Percentiles rank a stretch among this genome's conserved stretches.
Evolutionary conservation across 2,329 filamentous ascomycete species (phyloP).

Genomic region (Cryphonectria carpinicola): DNA sequence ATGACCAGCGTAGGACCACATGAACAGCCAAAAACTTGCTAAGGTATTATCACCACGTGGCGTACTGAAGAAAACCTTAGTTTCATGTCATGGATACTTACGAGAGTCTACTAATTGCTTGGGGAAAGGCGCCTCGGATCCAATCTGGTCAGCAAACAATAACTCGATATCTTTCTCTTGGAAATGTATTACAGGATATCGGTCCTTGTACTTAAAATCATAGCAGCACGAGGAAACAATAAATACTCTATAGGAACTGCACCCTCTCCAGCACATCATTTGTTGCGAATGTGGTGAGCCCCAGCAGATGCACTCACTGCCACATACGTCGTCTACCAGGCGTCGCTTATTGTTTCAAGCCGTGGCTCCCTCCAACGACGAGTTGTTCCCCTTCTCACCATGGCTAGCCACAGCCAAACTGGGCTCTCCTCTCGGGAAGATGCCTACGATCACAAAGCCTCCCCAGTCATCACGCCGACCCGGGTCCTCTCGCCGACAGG

Average conservation of each 20-base stretch:
- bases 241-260: not conserved
- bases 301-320: not conserved
- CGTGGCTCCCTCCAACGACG: not conserved
- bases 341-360: not conserved
- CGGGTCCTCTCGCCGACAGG: not conserved
- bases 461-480: constrained; percentile 13
- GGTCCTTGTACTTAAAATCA: not conserved
- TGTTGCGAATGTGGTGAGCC: not conserved
- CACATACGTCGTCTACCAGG: not conserved
- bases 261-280: not conserved
- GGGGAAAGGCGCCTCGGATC: not conserved
- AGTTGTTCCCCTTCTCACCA: constrained; percentile 21
- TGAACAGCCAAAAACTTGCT: not conserved
- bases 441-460: constrained; percentile 15
- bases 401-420: constrained; percentile 17
- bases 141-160: not conserved
- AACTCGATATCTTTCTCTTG: not conserved
- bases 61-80: not conserved
- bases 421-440: constrained; percentile 7
- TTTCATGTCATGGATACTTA: constrained; percentile 14
- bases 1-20: constrained; percentile 1
- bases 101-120: not conserved
- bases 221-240: not conserved
- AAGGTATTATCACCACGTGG: not conserved
- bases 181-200: not conserved